Conservation (phyloP, 176 grass and related monocot species). For the bread wheat (Triticum aestivum) region DNA sequence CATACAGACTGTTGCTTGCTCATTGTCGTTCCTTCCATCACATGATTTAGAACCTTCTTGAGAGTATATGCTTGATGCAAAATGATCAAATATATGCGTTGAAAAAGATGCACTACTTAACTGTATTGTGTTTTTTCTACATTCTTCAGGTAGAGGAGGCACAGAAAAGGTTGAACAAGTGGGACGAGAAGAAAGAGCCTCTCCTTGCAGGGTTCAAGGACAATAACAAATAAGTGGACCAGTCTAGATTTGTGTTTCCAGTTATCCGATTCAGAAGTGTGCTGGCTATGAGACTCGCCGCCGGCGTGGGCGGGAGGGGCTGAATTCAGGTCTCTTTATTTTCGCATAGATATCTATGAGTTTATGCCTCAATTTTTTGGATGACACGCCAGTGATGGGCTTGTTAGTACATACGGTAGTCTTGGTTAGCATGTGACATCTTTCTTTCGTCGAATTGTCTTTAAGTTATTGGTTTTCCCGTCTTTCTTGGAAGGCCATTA, state of each 20-base stretch:
- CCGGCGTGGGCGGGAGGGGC: too few species aligned
- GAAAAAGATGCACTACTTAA: background rate
- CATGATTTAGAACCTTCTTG: too few species aligned
- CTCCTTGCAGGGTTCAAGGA: slow-evolving; percentile 32
- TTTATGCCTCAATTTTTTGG: too few species aligned
- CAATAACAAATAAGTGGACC: background rate
- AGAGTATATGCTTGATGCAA: background rate
- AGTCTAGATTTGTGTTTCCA: background rate
- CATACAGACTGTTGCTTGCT: background rate
- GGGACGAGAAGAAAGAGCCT: slow-evolving; percentile 68
- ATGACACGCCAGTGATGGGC: too few species aligned
- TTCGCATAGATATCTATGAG: too few species aligned
- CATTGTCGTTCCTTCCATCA: background rate
- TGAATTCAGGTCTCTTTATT: too few species aligned
- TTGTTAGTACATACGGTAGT: too few species aligned
- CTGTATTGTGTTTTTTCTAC: background rate
- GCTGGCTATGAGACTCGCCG: too few species aligned
- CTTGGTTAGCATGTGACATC: too few species aligned
- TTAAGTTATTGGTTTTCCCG: too few species aligned
- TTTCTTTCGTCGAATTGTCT: too few species aligned
- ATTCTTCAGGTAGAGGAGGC: slow-evolving; percentile 66
- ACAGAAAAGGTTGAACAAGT: slow-evolving; percentile 70
- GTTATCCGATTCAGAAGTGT: background rate
- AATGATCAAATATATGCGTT: background rate
- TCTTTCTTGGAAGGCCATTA: too few species aligned